Evolutionary conservation across 352 stramenopile species (phyloP).

Genomic region (Pythium phragmiticola): DNA sequence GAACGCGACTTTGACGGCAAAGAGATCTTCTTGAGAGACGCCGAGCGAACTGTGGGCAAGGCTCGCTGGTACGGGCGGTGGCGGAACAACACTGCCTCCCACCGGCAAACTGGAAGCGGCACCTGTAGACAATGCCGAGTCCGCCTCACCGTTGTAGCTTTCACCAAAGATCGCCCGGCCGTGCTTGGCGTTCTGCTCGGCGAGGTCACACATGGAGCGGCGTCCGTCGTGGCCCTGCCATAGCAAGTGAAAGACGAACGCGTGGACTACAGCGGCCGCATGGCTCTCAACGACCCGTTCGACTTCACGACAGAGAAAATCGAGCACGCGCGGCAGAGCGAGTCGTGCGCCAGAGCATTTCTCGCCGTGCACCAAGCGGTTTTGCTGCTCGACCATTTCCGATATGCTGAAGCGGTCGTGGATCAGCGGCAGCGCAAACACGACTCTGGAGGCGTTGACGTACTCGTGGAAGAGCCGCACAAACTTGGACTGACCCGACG

Average conservation of each 20-base stretch:
- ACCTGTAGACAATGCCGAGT: neutral
- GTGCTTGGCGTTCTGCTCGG: constrained; percentile 21
- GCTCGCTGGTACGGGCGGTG: constrained; percentile 29
- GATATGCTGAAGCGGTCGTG: constrained; percentile 69
- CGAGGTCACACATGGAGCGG: neutral
- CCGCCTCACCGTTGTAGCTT: neutral
- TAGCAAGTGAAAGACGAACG: constrained; percentile 20
- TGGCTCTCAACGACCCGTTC: constrained; percentile 30
- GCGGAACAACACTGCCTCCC: constrained; percentile 3
- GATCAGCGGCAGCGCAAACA: constrained; percentile 73
- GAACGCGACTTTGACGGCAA: constrained; percentile 70
- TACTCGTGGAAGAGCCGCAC: constrained; percentile 76
- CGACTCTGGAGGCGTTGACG: constrained; percentile 59
- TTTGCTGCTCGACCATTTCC: constrained; percentile 71
- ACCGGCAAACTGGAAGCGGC: neutral
- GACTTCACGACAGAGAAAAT: constrained; percentile 60
- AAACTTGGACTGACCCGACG: constrained; percentile 67
- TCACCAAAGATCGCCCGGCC: constrained; percentile 18
- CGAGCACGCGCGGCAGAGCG: constrained; percentile 52
- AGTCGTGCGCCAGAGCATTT: constrained; percentile 21
- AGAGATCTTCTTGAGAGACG: constrained; percentile 46
- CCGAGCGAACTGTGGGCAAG: constrained; percentile 12
- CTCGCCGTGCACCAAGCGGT: constrained; percentile 54
- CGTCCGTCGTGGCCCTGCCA: constrained; percentile 17
- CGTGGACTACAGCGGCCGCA: constrained; percentile 22